Percentiles rank a stretch among this genome's conserved stretches.
phyloP scores from a whole-genome alignment of 371 early-diverging fungal genomes.

The Fennellomyces sp. region DNA sequence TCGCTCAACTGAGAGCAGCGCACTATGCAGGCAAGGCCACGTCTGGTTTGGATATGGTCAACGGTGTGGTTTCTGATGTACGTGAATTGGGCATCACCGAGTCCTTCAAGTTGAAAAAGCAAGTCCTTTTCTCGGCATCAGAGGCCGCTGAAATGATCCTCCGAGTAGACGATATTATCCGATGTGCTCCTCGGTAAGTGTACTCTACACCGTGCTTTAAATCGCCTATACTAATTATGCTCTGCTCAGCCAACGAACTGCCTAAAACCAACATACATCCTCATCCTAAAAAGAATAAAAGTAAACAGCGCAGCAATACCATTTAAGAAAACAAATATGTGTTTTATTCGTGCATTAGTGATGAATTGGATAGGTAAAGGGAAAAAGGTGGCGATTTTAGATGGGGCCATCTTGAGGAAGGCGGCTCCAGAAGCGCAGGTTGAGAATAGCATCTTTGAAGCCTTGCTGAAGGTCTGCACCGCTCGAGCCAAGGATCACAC shows the following conservation, averaged over 20 bases:
- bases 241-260: conserved; percentile 9
- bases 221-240: not conserved
- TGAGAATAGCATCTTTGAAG: conserved; percentile 23
- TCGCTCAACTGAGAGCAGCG: conserved; percentile 89
- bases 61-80: conserved; percentile 86
- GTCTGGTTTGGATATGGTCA: conserved; percentile 91
- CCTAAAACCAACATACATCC: not conserved
- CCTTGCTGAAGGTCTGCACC: not conserved
- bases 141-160: conserved; percentile 99
- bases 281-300: conserved; percentile 2
- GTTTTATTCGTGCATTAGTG: not conserved
- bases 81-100: conserved; percentile 94
- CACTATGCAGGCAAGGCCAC: conserved; percentile 87
- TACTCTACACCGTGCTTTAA: not conserved
- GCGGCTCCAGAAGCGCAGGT: conserved; percentile 42
- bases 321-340: not conserved
- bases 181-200: conserved; percentile 84
- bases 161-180: conserved; percentile 98
- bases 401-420: conserved; percentile 27
- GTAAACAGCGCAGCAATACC: conserved; percentile 2
- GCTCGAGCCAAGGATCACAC: conserved; percentile 20
- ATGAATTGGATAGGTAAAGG: not conserved
- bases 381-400: not conserved
- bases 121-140: conserved; percentile 95
- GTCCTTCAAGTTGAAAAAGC: conserved; percentile 97